Conservation (phyloP, 108 stramenopile species). For the Cyclotella distinguenda region DNA sequence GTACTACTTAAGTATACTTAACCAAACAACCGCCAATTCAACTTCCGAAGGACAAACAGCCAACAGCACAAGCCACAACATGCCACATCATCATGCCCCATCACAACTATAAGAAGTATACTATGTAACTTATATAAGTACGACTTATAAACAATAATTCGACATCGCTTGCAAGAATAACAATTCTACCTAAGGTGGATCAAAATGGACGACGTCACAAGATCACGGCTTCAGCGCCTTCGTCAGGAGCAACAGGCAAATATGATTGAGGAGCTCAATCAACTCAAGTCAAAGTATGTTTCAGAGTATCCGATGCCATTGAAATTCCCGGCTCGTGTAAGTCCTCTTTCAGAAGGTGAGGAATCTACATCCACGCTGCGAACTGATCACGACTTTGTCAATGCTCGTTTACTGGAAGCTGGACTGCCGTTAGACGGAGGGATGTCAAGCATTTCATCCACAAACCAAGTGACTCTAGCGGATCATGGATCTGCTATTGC, state of each 20-base stretch:
- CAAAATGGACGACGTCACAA: too few relatives aligned
- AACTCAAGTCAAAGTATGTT: conserved; percentile 14
- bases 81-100: too few relatives aligned
- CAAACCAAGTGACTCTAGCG: conserved; percentile 35
- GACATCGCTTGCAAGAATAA: too few relatives aligned
- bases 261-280: conserved; percentile 10
- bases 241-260: conserved; percentile 5
- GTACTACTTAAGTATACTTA: too few relatives aligned
- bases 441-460: conserved; percentile 24
- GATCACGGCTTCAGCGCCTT: neutral
- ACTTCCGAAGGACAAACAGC: too few relatives aligned
- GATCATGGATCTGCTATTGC: conserved; percentile 21
- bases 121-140: too few relatives aligned
- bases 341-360: neutral
- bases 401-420: conserved; percentile 69
- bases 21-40: too few relatives aligned
- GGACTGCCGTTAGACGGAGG: conserved; percentile 63
- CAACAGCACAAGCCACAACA: too few relatives aligned
- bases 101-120: too few relatives aligned
- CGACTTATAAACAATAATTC: too few relatives aligned
- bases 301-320: conserved; percentile 28
- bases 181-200: too few relatives aligned
- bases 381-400: conserved; percentile 61
- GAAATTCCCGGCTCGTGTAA: conserved; percentile 27
- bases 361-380: conserved; percentile 13